These are phyloP conservation scores for Podaxis sp. DNA, from an alignment of 768 basidiomycete genomes.

Conservation along the genomic window DNA sequence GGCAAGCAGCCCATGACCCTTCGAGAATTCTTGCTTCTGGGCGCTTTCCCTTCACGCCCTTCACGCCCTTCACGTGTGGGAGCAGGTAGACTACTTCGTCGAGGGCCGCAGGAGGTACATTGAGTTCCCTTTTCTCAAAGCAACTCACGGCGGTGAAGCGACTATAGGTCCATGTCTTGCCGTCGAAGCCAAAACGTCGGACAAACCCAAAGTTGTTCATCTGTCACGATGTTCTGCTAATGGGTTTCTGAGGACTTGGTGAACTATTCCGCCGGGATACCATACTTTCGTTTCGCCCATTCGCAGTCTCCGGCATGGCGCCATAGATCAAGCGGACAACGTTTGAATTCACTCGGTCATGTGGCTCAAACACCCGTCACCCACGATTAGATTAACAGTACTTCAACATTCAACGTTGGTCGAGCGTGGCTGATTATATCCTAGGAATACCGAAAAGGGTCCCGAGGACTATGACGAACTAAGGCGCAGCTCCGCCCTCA, in stretches of 20 bases:
- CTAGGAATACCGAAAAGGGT: conserved; percentile 13
- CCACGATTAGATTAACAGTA: not conserved
- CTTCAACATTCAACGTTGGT: not conserved
- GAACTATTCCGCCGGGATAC: not conserved
- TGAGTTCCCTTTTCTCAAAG: not conserved
- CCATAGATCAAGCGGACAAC: not conserved
- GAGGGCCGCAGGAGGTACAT: not conserved
- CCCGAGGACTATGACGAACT: conserved; percentile 13
- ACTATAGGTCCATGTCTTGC: not conserved
- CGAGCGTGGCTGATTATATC: not conserved
- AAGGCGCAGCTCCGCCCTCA: conserved; percentile 7
- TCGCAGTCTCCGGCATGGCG: not conserved
- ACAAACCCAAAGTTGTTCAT: not conserved
- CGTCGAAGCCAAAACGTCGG: not conserved
- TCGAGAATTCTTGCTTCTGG: not conserved
- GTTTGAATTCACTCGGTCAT: not conserved
- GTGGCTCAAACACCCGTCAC: not conserved
- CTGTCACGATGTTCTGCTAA: not conserved
- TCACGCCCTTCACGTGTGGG: not conserved
- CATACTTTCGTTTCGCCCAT: not conserved
- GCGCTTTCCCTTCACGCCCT: not conserved
- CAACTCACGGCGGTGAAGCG: not conserved
- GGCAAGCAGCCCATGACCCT: conserved; percentile 10
- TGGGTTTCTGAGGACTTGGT: not conserved
- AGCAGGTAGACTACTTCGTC: not conserved